A percentile compares a stretch with the other conserved stretches of the same genome.
Conservation (phyloP, 768 basidiomycete species). For the Pholiota microspora region DNA sequence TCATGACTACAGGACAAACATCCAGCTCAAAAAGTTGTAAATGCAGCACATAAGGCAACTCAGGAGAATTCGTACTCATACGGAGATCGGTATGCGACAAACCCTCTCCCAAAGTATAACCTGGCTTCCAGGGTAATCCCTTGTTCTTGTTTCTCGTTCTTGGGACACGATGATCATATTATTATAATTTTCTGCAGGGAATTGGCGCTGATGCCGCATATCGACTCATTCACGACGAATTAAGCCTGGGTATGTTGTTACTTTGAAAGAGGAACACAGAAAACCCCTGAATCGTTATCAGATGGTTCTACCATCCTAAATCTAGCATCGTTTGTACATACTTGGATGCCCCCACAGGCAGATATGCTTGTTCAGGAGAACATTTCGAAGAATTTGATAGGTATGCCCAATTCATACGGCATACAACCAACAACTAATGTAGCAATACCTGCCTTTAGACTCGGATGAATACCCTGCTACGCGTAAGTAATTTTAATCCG, state of each 20-base stretch:
- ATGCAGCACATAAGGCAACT: slow-evolving; percentile 20
- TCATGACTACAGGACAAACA: slow-evolving; percentile 6
- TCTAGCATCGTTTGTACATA: slow-evolving; percentile 60
- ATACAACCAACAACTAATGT: not conserved
- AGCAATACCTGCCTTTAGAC: slow-evolving; percentile 19
- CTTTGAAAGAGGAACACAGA: not conserved
- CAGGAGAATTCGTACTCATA: slow-evolving; percentile 42
- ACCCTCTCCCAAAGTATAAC: slow-evolving; percentile 67
- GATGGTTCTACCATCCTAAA: slow-evolving; percentile 64
- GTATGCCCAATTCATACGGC: slow-evolving; percentile 17
- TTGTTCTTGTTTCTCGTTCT: not conserved
- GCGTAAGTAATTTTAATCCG: slow-evolving; percentile 29
- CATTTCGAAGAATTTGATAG: slow-evolving; percentile 64
- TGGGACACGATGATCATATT: not conserved
- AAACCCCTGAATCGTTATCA: slow-evolving; percentile 15
- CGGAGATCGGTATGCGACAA: slow-evolving; percentile 63
- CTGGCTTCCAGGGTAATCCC: slow-evolving; percentile 49
- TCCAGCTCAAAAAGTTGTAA: slow-evolving; percentile 35
- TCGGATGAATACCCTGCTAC: slow-evolving; percentile 67
- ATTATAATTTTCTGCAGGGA: slow-evolving; percentile 40
- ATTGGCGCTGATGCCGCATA: slow-evolving; percentile 53
- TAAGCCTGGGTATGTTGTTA: slow-evolving; percentile 48
- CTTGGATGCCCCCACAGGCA: slow-evolving; percentile 58
- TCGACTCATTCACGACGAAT: slow-evolving; percentile 58
- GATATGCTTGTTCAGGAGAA: slow-evolving; percentile 60